phyloP scores from a whole-genome alignment of 805 yeast species.

The Candida xiaguanensis region DNA sequence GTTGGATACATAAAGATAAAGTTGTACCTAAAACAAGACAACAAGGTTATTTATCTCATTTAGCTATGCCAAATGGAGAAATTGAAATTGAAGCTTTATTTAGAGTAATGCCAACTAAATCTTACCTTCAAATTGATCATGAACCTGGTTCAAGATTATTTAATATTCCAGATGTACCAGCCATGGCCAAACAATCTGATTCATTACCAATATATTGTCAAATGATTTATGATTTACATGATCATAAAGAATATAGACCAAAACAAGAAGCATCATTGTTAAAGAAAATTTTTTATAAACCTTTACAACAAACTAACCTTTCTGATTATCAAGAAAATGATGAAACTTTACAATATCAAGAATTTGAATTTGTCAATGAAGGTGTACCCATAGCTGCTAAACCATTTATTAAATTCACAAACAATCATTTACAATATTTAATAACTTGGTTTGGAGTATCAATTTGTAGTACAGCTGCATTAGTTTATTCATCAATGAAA shows the following conservation, averaged over 20 bases:
- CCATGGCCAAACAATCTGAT: conserved; percentile 68
- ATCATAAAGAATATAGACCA: conserved; percentile 51
- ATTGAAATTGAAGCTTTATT: conserved; percentile 73
- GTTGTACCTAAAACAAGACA: conserved; percentile 51
- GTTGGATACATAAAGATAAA: conserved; percentile 80
- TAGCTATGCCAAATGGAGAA: conserved; percentile 70
- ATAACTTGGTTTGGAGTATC: conserved; percentile 94
- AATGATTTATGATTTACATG: conserved; percentile 62
- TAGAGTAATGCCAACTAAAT: conserved; percentile 58
- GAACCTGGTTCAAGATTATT: conserved; percentile 65
- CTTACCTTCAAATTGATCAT: conserved; percentile 67
- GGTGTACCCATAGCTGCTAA: conserved; percentile 89
- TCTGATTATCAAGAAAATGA: conserved; percentile 22
- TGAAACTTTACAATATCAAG: conserved; percentile 36
- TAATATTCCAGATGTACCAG: conserved; percentile 76
- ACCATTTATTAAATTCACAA: conserved; percentile 78
- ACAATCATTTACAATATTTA: conserved; percentile 88
- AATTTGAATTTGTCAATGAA: conserved; percentile 57
- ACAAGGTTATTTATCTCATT: conserved; percentile 51
- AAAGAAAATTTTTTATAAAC: conserved; percentile 1
- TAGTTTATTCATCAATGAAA: conserved; percentile 37
- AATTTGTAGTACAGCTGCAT: conserved; percentile 64
- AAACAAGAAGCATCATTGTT: conserved; percentile 21
- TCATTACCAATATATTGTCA: conserved; percentile 75
- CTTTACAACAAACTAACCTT: conserved; percentile 23